These are phyloP conservation scores for Oryza meyeriana DNA, from an alignment of 176 grass and related monocot species.

Conservation along the genomic window DNA sequence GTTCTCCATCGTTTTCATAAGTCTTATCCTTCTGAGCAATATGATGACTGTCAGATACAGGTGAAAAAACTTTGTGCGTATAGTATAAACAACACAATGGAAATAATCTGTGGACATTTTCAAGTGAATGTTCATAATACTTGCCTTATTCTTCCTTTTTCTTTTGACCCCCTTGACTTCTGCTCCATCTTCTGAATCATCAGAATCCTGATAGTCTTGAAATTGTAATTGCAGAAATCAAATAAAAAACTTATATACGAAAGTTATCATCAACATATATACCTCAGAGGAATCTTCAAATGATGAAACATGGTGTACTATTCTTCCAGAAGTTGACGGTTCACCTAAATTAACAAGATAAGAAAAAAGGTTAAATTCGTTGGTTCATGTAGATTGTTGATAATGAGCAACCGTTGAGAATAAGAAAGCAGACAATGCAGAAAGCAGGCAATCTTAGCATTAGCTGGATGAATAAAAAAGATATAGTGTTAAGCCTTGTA, in stretches of 20 bases:
- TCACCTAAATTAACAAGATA: slow-evolving; percentile 39
- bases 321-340: slow-evolving; percentile 56
- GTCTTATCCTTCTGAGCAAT: slow-evolving; percentile 36
- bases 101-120: slow-evolving; percentile 7
- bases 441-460: background rate
- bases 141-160: slow-evolving; percentile 46
- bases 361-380: slow-evolving; percentile 19
- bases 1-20: slow-evolving; percentile 29
- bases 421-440: background rate
- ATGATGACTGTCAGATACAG: slow-evolving; percentile 24
- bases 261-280: slow-evolving; percentile 14
- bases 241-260: background rate
- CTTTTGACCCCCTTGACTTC: slow-evolving; percentile 42
- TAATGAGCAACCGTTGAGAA: background rate
- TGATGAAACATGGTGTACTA: slow-evolving; percentile 70
- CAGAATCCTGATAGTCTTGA: slow-evolving; percentile 40
- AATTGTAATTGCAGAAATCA: background rate
- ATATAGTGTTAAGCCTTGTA: background rate
- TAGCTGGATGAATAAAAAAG: background rate
- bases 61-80: background rate
- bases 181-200: slow-evolving; percentile 37
- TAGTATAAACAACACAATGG: background rate
- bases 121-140: background rate
- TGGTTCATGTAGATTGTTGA: background rate
- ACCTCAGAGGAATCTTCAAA: slow-evolving; percentile 78